phyloP scores from a whole-genome alignment of 768 basidiomycete species.

The Trametes coccinea region DNA sequence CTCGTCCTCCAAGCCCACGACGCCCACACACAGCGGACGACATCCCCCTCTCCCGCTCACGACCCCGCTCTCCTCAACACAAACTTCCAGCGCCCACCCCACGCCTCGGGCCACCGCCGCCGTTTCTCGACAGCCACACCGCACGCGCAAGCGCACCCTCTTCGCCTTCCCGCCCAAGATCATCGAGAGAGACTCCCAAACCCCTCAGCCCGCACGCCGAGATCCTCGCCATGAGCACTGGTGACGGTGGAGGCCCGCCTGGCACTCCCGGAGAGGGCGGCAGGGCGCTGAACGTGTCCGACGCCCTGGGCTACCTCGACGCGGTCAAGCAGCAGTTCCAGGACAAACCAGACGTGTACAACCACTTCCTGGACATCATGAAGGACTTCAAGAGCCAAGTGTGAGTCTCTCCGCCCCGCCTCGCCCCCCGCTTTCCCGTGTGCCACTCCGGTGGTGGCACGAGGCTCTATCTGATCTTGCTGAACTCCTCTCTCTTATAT shows the following conservation, averaged over 20 bases:
- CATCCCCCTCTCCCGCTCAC: slow-evolving; percentile 4
- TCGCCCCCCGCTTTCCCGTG: background rate
- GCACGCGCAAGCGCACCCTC: slow-evolving; percentile 15
- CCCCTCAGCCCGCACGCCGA: slow-evolving; percentile 21
- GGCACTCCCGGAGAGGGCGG: slow-evolving; percentile 14
- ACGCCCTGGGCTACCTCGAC: slow-evolving; percentile 91
- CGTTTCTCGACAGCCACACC: slow-evolving; percentile 17
- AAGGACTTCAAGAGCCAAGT: slow-evolving; percentile 98
- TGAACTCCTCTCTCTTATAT: background rate
- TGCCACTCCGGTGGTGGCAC: background rate
- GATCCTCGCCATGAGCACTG: slow-evolving; percentile 8
- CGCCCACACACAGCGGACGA: slow-evolving; percentile 7
- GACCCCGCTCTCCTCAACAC: slow-evolving; percentile 8
- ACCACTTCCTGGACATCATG: slow-evolving; percentile 95
- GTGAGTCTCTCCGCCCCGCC: slow-evolving; percentile 49
- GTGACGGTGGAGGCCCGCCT: slow-evolving; percentile 17
- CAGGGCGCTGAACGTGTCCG: slow-evolving; percentile 85
- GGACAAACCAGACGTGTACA: slow-evolving; percentile 91
- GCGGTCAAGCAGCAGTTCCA: slow-evolving; percentile 91
- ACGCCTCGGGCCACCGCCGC: slow-evolving; percentile 14
- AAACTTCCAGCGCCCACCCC: slow-evolving; percentile 20
- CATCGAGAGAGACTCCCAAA: slow-evolving; percentile 11
- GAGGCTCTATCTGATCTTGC: slow-evolving; percentile 11
- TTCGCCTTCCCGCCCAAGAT: slow-evolving; percentile 16
- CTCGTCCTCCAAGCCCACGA: slow-evolving; percentile 4